Base-by-base conservation (phyloP, 352 stramenopile species). In the Lagenidium giganteum region DNA sequence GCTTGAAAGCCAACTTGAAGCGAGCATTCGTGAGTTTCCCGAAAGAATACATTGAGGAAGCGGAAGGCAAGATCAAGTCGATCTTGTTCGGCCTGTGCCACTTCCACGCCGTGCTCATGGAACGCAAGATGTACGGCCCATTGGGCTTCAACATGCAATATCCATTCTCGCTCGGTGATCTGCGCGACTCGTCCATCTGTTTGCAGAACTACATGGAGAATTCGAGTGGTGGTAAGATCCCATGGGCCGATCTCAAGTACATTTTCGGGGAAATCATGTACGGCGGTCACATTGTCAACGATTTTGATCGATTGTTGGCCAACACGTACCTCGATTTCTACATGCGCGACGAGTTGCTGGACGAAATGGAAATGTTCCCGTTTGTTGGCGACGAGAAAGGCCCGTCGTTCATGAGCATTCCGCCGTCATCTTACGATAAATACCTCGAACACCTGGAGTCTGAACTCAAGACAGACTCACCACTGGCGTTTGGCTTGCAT, bases 71-170 rank as follows among this genome's bases (percentile, higher is more conserved):
- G 64, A 92, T 92, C 41, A 98, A 97, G 63, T 95, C 85, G 27
- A 98, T 98, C 56, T 60, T 98, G 16, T 98, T 98, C 63, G 95
- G 92, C 0, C 66, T 98, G 3, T 98, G 95, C 67, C 85, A 98
- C 67, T 98, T 98, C 64, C 95, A 98, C 57, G 93, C 93, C 11
- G 78, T 98, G 40, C 87, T 98, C 43, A 97, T 98, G 87, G 95
- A 98, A 61, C 81, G 95, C 26, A 98, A 98, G 61, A 95, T 96
- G 69, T 98, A 97, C 57, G 95, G 95, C 6, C 88, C 93, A 12
- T 89, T 97, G 47, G 95, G 95, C 16, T 98, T 97, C 72, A 98
- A 98, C 54, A 98, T 98, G 93, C 97, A 96, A 66, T 98, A 98
- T 54, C 93, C 93, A 3, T 98, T 98, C 64, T 96, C 86, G 22